Evolutionary conservation across 1,284 basidiomycete genomes (phyloP), one percentile per base, ranked within the genome.

Genomic region (Ustilago nuda): DNA sequence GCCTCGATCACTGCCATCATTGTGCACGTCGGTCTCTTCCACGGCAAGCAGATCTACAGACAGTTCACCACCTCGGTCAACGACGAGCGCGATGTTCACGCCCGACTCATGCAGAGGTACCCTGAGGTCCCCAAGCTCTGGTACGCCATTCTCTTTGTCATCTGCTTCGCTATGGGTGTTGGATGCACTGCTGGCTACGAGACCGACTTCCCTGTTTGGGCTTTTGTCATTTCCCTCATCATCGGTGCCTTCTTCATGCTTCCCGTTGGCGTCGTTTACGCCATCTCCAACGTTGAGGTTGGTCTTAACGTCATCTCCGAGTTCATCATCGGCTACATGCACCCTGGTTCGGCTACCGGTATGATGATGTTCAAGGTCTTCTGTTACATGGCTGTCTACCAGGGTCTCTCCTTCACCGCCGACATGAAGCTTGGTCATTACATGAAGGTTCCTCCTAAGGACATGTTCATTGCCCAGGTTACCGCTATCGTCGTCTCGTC

Each of bases 21-120:
- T 43, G 91, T 93, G 3, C 93, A 95, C 86, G 75, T 76, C 51
- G 68, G 27, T 2, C 79, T 83, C 55, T 82, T 79, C 78, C 76
- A 81, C 60, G 80, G 82, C 56, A 78, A 78, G 61, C 66, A 76
- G 64, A 74, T 82, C 64, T 66, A 65, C 48, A 62, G 46, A 60
- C 67, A 75, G 56, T 74, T 75, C 61, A 64, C 64, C 69, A 64
- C 48, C 56, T 73, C 71, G 57, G 45, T 72, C 62, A 89, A 48
- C 89, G 91, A 93, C 72, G 91, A 94, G 84, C 90, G 90, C 59
- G 94, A 96, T 82, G 88, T 95, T 51, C 94, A 96, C 86, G 90
- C 91, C 6, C 91, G 92, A 45, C 89, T 95, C 48, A 96, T 96
- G 94, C 88, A 88, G 65, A 88, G 86, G 35, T 96, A 96, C 86